A percentile compares a stretch with the other conserved stretches of the same genome.
These are phyloP conservation scores for Cyclotella cryptica DNA, from an alignment of 108 stramenopile genomes.

Conservation along the genomic window DNA sequence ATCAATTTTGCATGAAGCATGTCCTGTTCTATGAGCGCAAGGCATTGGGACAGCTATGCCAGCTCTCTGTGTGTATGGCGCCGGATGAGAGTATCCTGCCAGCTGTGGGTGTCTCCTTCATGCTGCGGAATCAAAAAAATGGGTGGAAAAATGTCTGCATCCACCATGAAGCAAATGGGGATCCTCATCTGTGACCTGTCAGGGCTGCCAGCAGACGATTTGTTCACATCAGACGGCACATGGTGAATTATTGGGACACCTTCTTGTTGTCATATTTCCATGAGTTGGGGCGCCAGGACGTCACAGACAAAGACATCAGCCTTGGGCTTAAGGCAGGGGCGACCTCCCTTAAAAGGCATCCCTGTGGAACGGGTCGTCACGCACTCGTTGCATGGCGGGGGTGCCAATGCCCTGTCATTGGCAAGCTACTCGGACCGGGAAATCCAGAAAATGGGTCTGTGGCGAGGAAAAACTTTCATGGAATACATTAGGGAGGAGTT, in stretches of 20 bases:
- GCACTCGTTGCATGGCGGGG: conserved; percentile 7
- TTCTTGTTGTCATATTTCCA: background rate
- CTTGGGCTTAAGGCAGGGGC: conserved; percentile 7
- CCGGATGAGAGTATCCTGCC: conserved; percentile 2
- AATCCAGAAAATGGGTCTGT: conserved; percentile 23
- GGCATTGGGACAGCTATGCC: background rate
- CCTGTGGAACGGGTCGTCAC: conserved; percentile 19
- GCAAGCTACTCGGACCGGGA: conserved; percentile 16
- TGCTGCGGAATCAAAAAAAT: no score
- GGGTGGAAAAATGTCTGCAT: no score
- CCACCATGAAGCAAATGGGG: no score
- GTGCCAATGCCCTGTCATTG: conserved; percentile 14
- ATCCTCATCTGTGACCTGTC: background rate
- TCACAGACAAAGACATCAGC: conserved; percentile 9
- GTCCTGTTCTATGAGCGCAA: background rate
- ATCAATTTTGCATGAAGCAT: conserved; percentile 3
- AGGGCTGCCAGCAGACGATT: background rate
- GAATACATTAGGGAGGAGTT: conserved; percentile 19
- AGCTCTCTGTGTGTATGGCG: background rate
- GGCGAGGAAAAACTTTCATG: conserved; percentile 12
- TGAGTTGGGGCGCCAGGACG: background rate
- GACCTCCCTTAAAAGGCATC: conserved; percentile 4
- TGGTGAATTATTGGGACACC: background rate
- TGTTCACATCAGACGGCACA: background rate
- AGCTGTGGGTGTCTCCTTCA: conserved; percentile 1